phyloP scores from a whole-genome alignment of 345 rosid species.

The Eucalyptus fibrosa region DNA sequence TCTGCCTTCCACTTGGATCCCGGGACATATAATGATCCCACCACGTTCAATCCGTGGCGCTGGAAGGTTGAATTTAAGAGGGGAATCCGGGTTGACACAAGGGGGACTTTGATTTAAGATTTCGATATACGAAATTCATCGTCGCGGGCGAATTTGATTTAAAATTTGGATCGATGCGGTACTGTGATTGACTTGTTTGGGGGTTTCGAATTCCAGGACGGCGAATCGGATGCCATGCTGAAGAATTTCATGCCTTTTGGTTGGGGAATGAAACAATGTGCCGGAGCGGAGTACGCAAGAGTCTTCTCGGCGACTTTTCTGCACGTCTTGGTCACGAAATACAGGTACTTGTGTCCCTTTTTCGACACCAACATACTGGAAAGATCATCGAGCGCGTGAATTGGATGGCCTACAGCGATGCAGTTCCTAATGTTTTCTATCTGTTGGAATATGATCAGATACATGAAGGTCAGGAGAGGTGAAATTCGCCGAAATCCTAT shows the following conservation, averaged over 20 bases:
- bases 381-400: not conserved
- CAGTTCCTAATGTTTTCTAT: not conserved
- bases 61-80: conserved; percentile 1
- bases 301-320: not conserved
- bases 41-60: conserved; percentile 8
- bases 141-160: not conserved
- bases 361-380: not conserved
- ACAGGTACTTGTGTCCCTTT: not conserved
- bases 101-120: not conserved
- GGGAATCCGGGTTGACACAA: not conserved
- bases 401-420: not conserved
- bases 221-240: not conserved
- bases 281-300: conserved; percentile 7
- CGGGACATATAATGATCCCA: not conserved
- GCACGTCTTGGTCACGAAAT: not conserved
- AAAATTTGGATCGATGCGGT: not conserved
- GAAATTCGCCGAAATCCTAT: not conserved
- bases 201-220: not conserved
- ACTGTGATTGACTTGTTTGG: not conserved
- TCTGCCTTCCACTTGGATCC: conserved; percentile 7
- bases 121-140: no score
- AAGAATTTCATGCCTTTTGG: conserved; percentile 19
- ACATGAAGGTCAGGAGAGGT: not conserved
- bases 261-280: conserved; percentile 9
- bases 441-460: not conserved